A percentile compares a stretch with the other conserved stretches of the same genome.
Evolutionary conservation across 202 grass and related monocot species (phyloP).

Genomic region (Panicum virgatum): DNA sequence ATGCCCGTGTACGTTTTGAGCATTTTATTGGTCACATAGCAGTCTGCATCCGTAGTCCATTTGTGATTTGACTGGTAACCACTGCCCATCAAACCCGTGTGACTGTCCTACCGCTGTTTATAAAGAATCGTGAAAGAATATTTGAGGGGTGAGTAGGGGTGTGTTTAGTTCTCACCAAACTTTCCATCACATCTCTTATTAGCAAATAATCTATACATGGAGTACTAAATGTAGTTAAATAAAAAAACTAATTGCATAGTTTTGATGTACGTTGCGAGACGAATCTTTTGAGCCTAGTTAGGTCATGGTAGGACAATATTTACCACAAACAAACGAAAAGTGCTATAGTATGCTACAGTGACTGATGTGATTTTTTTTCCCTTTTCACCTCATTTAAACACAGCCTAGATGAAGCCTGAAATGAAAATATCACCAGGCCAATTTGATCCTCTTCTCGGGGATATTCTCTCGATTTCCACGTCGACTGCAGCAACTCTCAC

Average conservation of each 20-base stretch:
- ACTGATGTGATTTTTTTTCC: too few species aligned
- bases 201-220: too few species aligned
- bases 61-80: neutral
- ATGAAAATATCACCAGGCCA: constrained; percentile 13
- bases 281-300: too few species aligned
- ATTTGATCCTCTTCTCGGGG: neutral
- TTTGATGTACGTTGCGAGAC: too few species aligned
- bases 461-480: neutral
- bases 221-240: too few species aligned
- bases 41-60: neutral
- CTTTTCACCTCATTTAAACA: too few species aligned
- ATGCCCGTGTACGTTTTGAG: neutral
- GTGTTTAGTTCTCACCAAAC: too few species aligned
- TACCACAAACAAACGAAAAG: too few species aligned
- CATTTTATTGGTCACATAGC: neutral
- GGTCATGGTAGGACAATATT: too few species aligned
- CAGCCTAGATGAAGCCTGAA: neutral
- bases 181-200: too few species aligned
- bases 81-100: neutral
- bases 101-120: neutral
- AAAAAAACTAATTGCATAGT: too few species aligned
- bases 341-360: too few species aligned
- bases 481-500: neutral
- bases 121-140: neutral
- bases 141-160: neutral